Conservation (phyloP, 1,284 basidiomycete genomes). For the Apiotrichum domesticum region DNA sequence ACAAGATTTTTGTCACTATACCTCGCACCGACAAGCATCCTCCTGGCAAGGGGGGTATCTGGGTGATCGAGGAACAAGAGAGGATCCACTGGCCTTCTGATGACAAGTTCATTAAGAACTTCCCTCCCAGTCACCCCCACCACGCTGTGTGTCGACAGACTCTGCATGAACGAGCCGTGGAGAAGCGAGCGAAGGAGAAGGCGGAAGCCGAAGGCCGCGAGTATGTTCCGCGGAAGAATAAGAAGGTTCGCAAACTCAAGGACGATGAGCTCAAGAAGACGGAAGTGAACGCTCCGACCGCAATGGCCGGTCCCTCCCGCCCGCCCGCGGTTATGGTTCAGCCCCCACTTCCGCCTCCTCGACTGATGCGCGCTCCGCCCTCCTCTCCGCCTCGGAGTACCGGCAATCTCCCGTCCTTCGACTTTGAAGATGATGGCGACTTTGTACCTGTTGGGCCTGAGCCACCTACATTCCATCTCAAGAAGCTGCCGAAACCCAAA, state of each 20-base stretch:
- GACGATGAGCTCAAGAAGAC: background rate
- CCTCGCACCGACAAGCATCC: conserved; percentile 42
- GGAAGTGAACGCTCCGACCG: background rate
- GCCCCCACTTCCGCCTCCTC: background rate
- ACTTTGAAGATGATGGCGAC: conserved; percentile 35
- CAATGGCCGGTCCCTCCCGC: background rate
- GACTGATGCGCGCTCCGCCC: background rate
- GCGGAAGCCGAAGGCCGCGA: conserved; percentile 35
- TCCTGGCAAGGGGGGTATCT: conserved; percentile 46
- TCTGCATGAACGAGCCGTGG: conserved; percentile 34
- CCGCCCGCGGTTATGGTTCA: background rate
- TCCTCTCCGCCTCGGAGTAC: conserved; percentile 6
- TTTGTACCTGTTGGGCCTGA: conserved; percentile 25
- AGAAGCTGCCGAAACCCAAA: background rate
- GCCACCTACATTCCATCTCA: conserved; percentile 1
- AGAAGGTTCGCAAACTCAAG: conserved; percentile 27
- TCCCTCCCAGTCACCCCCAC: conserved; percentile 36
- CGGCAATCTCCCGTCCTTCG: conserved; percentile 1
- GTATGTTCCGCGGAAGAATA: conserved; percentile 42
- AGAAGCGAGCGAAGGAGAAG: conserved; percentile 36
- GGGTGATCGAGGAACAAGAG: conserved; percentile 45
- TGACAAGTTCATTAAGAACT: conserved; percentile 46
- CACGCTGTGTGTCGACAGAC: conserved; percentile 40
- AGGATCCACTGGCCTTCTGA: conserved; percentile 42
- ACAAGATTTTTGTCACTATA: conserved; percentile 68